These are phyloP conservation scores for Aspergillus avenaceus DNA, from an alignment of 495 filamentous ascomycete genomes.

Conservation along the genomic window DNA sequence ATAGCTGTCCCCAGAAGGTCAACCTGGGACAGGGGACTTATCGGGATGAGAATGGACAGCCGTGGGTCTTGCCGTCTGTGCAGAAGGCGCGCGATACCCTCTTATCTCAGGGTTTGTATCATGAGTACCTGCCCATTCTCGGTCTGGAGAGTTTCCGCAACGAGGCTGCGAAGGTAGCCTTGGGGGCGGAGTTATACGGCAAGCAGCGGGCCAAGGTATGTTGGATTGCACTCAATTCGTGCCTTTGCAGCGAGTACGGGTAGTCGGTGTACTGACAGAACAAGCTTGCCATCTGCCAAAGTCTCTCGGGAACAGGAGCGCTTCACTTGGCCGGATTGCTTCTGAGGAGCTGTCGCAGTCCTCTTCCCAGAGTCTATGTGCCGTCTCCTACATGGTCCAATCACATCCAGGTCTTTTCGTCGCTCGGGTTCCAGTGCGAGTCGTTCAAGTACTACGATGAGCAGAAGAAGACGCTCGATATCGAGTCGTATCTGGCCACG, in stretches of 20 bases:
- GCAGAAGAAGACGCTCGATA: slow-evolving; percentile 14
- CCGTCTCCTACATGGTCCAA: slow-evolving; percentile 37
- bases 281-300: slow-evolving; percentile 46
- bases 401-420: slow-evolving; percentile 32
- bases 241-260: too few relatives aligned
- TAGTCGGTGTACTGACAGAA: too few relatives aligned
- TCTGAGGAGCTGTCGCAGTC: slow-evolving; percentile 40
- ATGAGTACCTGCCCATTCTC: slow-evolving; percentile 38
- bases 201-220: slow-evolving; percentile 12
- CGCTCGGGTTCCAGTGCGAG: slow-evolving; percentile 25
- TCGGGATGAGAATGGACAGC: slow-evolving; percentile 33
- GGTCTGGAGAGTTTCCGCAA: slow-evolving; percentile 25
- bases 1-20: slow-evolving; percentile 27
- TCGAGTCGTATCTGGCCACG: slow-evolving; percentile 16
- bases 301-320: slow-evolving; percentile 82
- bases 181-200: slow-evolving; percentile 15
- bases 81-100: slow-evolving; percentile 14
- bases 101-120: slow-evolving; percentile 10
- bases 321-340: slow-evolving; percentile 77
- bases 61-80: slow-evolving; percentile 39
- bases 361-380: slow-evolving; percentile 26
- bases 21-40: slow-evolving; percentile 38
- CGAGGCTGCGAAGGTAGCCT: slow-evolving; percentile 14
- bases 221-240: too few relatives aligned
- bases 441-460: slow-evolving; percentile 24